These are phyloP conservation scores for Lentinus brumalis DNA, from an alignment of 768 basidiomycete species.

Conservation along the genomic window DNA sequence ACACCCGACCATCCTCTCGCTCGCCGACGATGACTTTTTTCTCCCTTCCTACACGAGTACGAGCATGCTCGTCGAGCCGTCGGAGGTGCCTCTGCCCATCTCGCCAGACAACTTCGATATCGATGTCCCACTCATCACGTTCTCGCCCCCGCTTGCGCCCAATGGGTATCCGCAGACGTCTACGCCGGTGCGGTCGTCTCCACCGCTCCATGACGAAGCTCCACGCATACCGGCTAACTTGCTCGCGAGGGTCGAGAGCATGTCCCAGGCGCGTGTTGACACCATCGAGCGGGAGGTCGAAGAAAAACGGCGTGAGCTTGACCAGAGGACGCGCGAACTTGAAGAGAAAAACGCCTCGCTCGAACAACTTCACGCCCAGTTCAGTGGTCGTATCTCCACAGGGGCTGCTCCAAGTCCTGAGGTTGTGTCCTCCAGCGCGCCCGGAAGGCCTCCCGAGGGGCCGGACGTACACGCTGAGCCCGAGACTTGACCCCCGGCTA, in stretches of 20 bases:
- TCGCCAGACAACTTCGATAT: slow-evolving; percentile 2
- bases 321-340: slow-evolving; percentile 8
- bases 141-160: neutral
- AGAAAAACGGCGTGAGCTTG: slow-evolving; percentile 8
- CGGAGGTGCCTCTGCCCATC: slow-evolving; percentile 11
- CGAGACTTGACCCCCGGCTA: too few relatives aligned
- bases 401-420: too few relatives aligned
- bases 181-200: neutral
- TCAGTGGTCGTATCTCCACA: too few relatives aligned
- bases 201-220: neutral
- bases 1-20: slow-evolving; percentile 20
- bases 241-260: slow-evolving; percentile 6
- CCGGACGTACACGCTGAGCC: too few relatives aligned
- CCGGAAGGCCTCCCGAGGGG: too few relatives aligned
- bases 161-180: neutral
- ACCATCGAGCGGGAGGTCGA: slow-evolving; percentile 15
- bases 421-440: too few relatives aligned
- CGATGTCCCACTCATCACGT: neutral
- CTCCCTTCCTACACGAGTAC: neutral
- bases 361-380: neutral
- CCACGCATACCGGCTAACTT: neutral
- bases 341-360: slow-evolving; percentile 16
- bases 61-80: neutral
- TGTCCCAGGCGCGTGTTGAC: slow-evolving; percentile 10
- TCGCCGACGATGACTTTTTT: slow-evolving; percentile 12